Evolutionary conservation across 148 eudicot species (phyloP).

Genomic region (Cornus kousa): DNA sequence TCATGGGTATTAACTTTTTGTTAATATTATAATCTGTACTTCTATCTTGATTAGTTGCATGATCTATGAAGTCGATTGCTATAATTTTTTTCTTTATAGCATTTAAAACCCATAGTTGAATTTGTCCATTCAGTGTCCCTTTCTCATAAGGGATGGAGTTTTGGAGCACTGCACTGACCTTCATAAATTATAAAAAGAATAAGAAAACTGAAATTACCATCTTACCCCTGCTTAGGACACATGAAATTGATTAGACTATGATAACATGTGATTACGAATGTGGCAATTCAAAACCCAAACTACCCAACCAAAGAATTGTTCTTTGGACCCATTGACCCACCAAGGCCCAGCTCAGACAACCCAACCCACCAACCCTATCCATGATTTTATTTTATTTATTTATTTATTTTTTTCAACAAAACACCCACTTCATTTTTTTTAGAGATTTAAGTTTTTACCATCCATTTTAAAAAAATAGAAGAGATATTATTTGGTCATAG

Average conservation of each 20-base stretch:
- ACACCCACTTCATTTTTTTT: too few relatives aligned
- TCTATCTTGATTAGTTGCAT: not conserved
- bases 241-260: not conserved
- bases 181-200: not conserved
- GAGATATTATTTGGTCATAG: too few relatives aligned
- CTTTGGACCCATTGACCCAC: not conserved
- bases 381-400: too few relatives aligned
- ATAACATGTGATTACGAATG: not conserved
- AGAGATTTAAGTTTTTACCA: too few relatives aligned
- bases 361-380: not conserved
- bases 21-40: not conserved
- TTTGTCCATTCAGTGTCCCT: slow-evolving; percentile 12
- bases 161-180: slow-evolving; percentile 5
- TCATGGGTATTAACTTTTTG: too few relatives aligned
- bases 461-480: too few relatives aligned
- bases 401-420: too few relatives aligned
- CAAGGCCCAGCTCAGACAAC: not conserved
- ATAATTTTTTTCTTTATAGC: slow-evolving; percentile 7
- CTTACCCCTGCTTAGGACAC: not conserved
- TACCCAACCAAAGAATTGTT: not conserved
- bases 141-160: slow-evolving; percentile 9
- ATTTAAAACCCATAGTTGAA: slow-evolving; percentile 18
- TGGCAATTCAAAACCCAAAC: not conserved
- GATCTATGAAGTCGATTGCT: slow-evolving; percentile 9
- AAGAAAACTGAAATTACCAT: slow-evolving; percentile 1